phyloP scores from a whole-genome alignment of 148 eudicot genomes.

The Polygonum maritimum region DNA sequence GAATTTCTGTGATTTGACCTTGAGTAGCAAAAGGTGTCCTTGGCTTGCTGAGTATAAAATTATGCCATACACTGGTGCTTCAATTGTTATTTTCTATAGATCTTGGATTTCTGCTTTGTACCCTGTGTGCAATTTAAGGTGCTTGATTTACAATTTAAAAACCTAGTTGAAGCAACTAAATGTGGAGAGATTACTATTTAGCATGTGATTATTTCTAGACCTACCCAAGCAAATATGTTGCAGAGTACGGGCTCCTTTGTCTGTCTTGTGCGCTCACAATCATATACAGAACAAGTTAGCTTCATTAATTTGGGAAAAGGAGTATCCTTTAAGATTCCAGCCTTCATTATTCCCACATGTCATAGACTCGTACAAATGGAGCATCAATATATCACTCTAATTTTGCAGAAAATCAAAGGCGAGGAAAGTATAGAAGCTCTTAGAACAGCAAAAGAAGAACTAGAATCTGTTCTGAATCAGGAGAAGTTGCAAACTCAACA shows the following conservation, averaged over 20 bases:
- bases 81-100: constrained; percentile 6
- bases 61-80: too few relatives aligned
- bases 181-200: constrained; percentile 18
- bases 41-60: neutral
- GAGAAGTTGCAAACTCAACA: constrained; percentile 49
- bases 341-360: neutral
- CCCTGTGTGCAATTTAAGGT: constrained; percentile 45
- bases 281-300: neutral
- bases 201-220: neutral
- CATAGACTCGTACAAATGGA: neutral
- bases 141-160: constrained; percentile 70
- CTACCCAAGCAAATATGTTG: neutral
- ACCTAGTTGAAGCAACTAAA: constrained; percentile 42
- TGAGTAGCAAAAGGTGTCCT: neutral
- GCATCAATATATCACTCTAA: neutral
- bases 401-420: constrained; percentile 40
- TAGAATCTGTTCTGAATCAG: constrained; percentile 50
- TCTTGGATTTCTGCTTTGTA: constrained; percentile 5
- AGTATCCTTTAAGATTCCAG: neutral
- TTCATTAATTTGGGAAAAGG: neutral
- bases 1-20: neutral
- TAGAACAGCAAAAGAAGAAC: constrained; percentile 62
- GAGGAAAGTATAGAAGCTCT: constrained; percentile 42
- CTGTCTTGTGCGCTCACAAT: neutral
- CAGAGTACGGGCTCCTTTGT: neutral